Conservation (phyloP, 345 rosid species). For the Linum usitatissimum region DNA sequence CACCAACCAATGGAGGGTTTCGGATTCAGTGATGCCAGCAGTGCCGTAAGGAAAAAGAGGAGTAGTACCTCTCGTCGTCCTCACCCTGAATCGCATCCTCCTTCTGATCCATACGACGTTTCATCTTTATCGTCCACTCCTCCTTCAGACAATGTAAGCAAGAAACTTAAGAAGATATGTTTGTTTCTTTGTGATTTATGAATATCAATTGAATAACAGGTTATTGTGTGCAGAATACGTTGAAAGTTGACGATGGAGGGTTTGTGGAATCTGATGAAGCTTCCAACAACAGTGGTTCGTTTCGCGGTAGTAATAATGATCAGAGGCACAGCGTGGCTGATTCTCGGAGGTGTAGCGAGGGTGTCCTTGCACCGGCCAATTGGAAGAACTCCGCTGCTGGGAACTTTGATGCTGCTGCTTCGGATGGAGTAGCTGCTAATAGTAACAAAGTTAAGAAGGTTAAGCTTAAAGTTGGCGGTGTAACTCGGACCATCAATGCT, state of each 20-base stretch:
- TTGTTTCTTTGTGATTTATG: slow-evolving; percentile 6
- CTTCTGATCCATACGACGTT: slow-evolving; percentile 40
- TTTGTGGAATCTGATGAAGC: slow-evolving; percentile 60
- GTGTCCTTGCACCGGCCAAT: slow-evolving; percentile 25
- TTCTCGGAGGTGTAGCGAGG: slow-evolving; percentile 26
- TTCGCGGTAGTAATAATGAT: slow-evolving; percentile 28
- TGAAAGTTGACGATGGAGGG: slow-evolving; percentile 39
- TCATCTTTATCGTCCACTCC: slow-evolving; percentile 64
- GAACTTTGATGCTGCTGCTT: slow-evolving; percentile 4
- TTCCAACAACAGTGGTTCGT: slow-evolving; percentile 43
- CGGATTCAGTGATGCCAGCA: slow-evolving; percentile 43
- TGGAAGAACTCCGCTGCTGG: slow-evolving; percentile 16
- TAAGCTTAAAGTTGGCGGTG: slow-evolving; percentile 21
- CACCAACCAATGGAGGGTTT: slow-evolving; percentile 40
- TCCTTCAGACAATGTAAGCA: slow-evolving; percentile 46
- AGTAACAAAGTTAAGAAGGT: slow-evolving; percentile 26
- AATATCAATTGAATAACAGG: slow-evolving; percentile 8
- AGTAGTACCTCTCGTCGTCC: slow-evolving; percentile 55
- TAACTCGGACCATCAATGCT: slow-evolving; percentile 21
- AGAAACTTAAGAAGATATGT: slow-evolving; percentile 6
- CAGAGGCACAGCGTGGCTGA: slow-evolving; percentile 25
- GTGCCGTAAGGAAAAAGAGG: slow-evolving; percentile 57
- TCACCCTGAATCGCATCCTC: slow-evolving; percentile 43
- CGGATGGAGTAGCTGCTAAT: slow-evolving; percentile 17
- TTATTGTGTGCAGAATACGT: slow-evolving; percentile 30